Base-by-base conservation (phyloP, 1,139 yeast genomes). In the Entelexis paramagnoliae region DNA sequence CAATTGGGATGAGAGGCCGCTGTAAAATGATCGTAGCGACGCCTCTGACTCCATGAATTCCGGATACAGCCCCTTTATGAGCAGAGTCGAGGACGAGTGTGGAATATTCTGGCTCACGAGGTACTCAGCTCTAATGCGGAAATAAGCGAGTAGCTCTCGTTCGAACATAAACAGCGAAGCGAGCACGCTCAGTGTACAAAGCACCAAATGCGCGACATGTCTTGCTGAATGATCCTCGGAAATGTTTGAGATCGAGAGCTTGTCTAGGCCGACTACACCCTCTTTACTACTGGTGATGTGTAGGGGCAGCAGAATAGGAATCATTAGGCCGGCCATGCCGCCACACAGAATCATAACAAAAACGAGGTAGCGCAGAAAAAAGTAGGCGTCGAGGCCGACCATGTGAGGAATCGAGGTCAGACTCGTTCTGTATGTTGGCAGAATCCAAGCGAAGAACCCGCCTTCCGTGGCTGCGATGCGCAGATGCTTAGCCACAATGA, bases 371-470 rank as follows among this genome's bases (percentile, higher is more conserved):
- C 70, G 50, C 16, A 66, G 55, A 42, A 65, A 64, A 51, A 65
- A 66, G 51, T 64, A 66, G 1, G 66, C 69, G 44, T 66, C 69
- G 9, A 64, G 53, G 1, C 67, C 68, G 8, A 58, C 58, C 4
- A 46, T 48, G 0, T 52, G 44, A 8, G 55, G 54, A 9, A 65
- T 50, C 2, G 49, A 50, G 11, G 50, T 49, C 19, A 60, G 48
- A 1, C 63, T 53, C 4, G 51, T 49, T 0, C 39, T 33, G 35
- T 51, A 36, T 1, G 60, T 49, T 1, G 59, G 51, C 2, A 40
- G 40, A 5, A 66, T 22, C 69, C 68, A 66, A 16, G 53, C 58
- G 13, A 63, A 49, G 13, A 61, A 42, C 5, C 62, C 57, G 8
- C 45, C 14, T 4, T 60, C 53, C 4, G 58, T 48, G 1, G 58